Base-by-base conservation (phyloP, 2,329 filamentous ascomycete genomes). In the Amauroascus niger region DNA sequence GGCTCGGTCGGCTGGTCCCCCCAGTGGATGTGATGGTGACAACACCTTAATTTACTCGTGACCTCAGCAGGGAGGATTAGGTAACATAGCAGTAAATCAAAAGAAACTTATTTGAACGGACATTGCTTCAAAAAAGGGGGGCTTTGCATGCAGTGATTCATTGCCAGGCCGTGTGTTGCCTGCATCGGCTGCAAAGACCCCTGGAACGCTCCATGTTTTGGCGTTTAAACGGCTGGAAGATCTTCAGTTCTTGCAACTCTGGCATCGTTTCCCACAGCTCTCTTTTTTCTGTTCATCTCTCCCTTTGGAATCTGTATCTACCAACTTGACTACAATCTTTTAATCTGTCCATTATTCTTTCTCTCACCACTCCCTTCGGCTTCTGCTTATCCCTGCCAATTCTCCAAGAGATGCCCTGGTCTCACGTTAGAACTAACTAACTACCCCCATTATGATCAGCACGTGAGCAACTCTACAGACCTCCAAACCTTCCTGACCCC, bases 131-230 rank as follows among this genome's bases (percentile, higher is more conserved):
- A 41, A 41, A n/a, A n/a, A n/a, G n/a, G n/a, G 39, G 39, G 39
- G 44, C 13, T 24, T n/a, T 46, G 43, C 43, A 46, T 13, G 16
- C 6, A 9, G 41, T n/a, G 11, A 26, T 43, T 30, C 6, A 45
- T 16, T 45, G 41, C 28, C 41, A 45, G 24, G 3, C 24, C 16
- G 4, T 30, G 22, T 13, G 16, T 26, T 18, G 35, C 26, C 2
- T 35, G 22, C 22, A 30, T 26, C 22, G 35, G 39, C 2, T 35
- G 32, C 22, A 24, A 41, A 16, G 49, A 43, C 30, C 49, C 49
- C 49, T 51, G 49, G 49, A 51, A 51, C 49, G 35, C 49, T 51
- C 18, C 16, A 43, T 51, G 49, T 51, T 51, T 51, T 51, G 49
- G 49, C 35, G 39, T 28, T 51, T 51, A 35, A 43, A 41, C 39